A percentile compares a stretch with the other conserved stretches of the same genome.
Conservation (phyloP, 345 rosid species). For the Rhizophora mangle region DNA sequence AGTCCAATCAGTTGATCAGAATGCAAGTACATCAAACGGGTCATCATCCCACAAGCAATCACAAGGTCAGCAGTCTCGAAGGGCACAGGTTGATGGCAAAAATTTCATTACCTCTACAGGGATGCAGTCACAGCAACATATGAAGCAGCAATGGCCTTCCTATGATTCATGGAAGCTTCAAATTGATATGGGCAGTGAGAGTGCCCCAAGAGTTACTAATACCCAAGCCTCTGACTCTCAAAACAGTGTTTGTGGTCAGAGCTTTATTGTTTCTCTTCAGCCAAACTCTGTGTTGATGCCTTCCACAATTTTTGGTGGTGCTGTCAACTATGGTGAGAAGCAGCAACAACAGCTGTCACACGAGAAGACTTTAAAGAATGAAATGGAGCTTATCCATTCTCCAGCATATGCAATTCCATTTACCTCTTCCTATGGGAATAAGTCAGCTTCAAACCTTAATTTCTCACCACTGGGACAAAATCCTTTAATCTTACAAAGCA, state of each 20-base stretch:
- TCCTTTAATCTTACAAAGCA: slow-evolving; percentile 31
- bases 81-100: slow-evolving; percentile 21
- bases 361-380: slow-evolving; percentile 31
- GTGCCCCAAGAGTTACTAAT: slow-evolving; percentile 13
- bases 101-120: slow-evolving; percentile 25
- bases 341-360: slow-evolving; percentile 22
- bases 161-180: slow-evolving; percentile 41
- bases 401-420: slow-evolving; percentile 44
- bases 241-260: slow-evolving; percentile 38
- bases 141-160: slow-evolving; percentile 18
- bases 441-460: slow-evolving; percentile 39
- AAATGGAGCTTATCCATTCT: slow-evolving; percentile 33
- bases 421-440: slow-evolving; percentile 37
- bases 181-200: slow-evolving; percentile 33
- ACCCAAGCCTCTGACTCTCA: slow-evolving; percentile 23
- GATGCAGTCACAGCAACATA: slow-evolving; percentile 33
- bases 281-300: slow-evolving; percentile 45
- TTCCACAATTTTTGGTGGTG: slow-evolving; percentile 19
- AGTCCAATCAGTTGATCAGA: slow-evolving; percentile 27
- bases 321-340: slow-evolving; percentile 27
- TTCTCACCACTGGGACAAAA: slow-evolving; percentile 44
- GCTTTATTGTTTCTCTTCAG: slow-evolving; percentile 30
- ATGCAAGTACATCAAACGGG: slow-evolving; percentile 38
- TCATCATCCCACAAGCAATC: slow-evolving; percentile 48
- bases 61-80: slow-evolving; percentile 25